These are phyloP conservation scores for Macrolepiota fuliginosa DNA, from an alignment of 768 basidiomycete species.

Conservation along the genomic window DNA sequence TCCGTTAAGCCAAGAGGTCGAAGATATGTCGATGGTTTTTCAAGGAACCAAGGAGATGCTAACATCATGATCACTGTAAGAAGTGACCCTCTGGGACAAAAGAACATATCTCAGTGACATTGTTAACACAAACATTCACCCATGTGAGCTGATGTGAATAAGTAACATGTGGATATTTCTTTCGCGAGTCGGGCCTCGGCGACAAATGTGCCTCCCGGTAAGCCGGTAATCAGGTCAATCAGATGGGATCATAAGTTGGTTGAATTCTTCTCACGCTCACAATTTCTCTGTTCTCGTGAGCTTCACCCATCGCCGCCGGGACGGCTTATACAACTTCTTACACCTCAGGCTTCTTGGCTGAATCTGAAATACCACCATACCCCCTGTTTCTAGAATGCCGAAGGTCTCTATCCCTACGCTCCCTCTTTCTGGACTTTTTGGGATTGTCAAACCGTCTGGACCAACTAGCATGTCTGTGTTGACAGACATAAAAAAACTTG, in stretches of 20 bases:
- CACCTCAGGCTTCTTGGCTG: too few species aligned
- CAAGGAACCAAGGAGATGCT: conserved; percentile 11
- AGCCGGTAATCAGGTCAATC: not conserved
- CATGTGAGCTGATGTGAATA: not conserved
- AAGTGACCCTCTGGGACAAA: not conserved
- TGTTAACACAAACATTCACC: not conserved
- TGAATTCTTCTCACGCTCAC: not conserved
- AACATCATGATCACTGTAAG: not conserved
- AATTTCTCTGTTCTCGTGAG: not conserved
- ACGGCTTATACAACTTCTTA: too few species aligned
- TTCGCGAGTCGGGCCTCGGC: not conserved
- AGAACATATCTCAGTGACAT: too few species aligned
- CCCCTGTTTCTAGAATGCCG: conserved; percentile 50
- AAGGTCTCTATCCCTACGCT: conserved; percentile 50
- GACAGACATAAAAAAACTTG: conserved; percentile 79
- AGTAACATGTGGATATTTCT: not conserved
- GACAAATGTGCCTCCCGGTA: not conserved
- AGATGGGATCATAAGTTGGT: not conserved
- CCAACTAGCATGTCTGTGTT: conserved; percentile 90
- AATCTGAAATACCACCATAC: not conserved
- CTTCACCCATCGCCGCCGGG: not conserved
- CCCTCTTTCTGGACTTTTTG: conserved; percentile 83
- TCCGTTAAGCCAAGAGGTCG: conserved; percentile 37
- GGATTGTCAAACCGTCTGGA: conserved; percentile 87
- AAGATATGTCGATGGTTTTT: conserved; percentile 4